Conservation (phyloP, 441 rosid genomes). For the Gossypium schwendimanii region DNA sequence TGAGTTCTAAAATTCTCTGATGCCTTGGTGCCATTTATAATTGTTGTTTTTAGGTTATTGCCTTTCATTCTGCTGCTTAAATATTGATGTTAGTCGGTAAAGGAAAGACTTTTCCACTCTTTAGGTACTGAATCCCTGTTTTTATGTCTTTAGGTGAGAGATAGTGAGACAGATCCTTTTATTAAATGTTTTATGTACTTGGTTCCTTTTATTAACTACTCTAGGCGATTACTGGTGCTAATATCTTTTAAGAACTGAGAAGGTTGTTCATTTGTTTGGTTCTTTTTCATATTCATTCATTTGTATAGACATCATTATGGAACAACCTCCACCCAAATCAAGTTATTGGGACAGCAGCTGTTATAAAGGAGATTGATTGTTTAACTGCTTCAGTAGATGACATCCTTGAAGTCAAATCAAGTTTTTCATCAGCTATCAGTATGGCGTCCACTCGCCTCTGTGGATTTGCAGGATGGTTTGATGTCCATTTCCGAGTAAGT, state of each 20-base stretch:
- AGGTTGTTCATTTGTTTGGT: constrained; percentile 3
- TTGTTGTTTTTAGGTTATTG: not conserved
- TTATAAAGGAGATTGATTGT: constrained; percentile 81
- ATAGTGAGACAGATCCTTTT: not conserved
- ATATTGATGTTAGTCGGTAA: not conserved
- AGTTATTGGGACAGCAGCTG: constrained; percentile 65
- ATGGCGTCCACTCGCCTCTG: constrained; percentile 46
- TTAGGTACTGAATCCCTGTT: not conserved
- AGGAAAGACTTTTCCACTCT: not conserved
- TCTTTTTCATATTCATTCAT: not conserved
- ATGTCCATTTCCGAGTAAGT: constrained; percentile 89
- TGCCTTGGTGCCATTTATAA: not conserved
- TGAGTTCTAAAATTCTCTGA: constrained; percentile 23
- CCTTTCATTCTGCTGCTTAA: not conserved
- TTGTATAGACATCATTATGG: constrained; percentile 78
- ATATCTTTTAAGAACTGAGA: constrained; percentile 2
- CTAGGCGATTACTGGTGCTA: not conserved
- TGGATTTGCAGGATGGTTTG: constrained; percentile 96
- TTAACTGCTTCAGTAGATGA: constrained; percentile 68
- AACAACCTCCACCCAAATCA: constrained; percentile 86
- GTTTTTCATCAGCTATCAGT: constrained; percentile 43
- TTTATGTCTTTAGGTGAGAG: constrained; percentile 3
- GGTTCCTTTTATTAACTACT: not conserved
- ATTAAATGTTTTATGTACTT: not conserved
- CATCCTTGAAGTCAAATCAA: constrained; percentile 58